A percentile compares a stretch with the other conserved stretches of the same genome.
Evolutionary conservation across 164 flowering plant genomes (phyloP).

Genomic region (Taxillus chinensis): DNA sequence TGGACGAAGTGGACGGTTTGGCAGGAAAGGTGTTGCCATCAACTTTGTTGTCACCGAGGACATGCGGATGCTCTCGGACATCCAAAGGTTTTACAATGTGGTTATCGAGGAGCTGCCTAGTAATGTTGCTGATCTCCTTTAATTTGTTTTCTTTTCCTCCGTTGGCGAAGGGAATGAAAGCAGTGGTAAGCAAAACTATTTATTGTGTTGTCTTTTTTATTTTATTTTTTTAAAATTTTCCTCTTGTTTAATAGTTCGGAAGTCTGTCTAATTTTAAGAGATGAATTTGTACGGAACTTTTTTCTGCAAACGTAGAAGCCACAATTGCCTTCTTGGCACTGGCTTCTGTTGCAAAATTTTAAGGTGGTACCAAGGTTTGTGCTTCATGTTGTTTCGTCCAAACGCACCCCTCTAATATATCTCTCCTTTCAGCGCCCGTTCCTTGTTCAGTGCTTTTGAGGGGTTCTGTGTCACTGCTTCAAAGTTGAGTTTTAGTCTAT

Average conservation of each 20-base stretch:
- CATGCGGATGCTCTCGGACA: conserved; percentile 50
- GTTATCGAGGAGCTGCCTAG: conserved; percentile 58
- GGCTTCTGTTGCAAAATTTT: conserved; percentile 14
- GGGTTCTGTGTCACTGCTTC: too few species aligned
- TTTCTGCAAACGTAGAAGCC: conserved; percentile 8
- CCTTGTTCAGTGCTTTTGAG: too few species aligned
- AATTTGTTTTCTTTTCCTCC: conserved; percentile 7
- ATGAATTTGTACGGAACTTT: conserved; percentile 7
- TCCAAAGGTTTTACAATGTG: conserved; percentile 59
- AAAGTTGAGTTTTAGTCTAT: too few species aligned
- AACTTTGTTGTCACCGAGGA: conserved; percentile 52
- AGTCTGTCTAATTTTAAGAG: background rate
- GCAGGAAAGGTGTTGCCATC: conserved; percentile 65
- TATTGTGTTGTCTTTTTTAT: conserved; percentile 2
- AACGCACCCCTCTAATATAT: too few species aligned
- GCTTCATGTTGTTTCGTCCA: background rate
- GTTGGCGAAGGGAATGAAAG: conserved; percentile 2
- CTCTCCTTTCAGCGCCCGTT: too few species aligned
- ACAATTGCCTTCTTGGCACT: background rate
- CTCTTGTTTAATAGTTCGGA: conserved; percentile 1
- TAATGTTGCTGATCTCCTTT: conserved; percentile 63
- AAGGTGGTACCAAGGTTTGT: conserved; percentile 14
- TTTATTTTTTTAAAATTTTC: background rate
- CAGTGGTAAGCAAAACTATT: too few species aligned
- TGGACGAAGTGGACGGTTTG: conserved; percentile 64